Conservation (phyloP, 2,329 filamentous ascomycete genomes). For the Xylaria sp. region DNA sequence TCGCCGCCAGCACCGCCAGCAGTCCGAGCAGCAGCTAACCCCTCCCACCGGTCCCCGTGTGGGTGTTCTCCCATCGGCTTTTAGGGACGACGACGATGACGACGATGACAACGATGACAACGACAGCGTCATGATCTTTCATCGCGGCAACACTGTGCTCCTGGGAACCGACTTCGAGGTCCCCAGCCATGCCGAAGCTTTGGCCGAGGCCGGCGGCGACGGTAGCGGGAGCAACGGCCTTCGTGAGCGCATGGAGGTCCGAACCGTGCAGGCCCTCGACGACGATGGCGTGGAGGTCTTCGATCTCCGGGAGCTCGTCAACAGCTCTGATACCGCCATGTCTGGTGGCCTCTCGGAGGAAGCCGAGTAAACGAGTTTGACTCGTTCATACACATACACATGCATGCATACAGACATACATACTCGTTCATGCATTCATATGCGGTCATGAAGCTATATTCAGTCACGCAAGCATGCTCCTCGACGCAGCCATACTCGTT, state of each 20-base stretch:
- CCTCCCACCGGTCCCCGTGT: too few relatives aligned
- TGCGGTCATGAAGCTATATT: too few relatives aligned
- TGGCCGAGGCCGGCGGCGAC: neutral
- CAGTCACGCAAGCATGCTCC: too few relatives aligned
- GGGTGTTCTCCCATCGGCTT: too few relatives aligned
- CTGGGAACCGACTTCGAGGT: slow-evolving; percentile 4
- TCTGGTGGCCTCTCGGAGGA: slow-evolving; percentile 1
- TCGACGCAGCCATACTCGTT: too few relatives aligned
- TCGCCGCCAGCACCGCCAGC: too few relatives aligned
- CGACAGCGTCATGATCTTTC: neutral
- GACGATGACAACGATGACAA: neutral
- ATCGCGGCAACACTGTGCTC: neutral
- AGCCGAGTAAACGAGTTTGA: neutral
- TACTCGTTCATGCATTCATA: too few relatives aligned
- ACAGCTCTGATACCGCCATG: neutral
- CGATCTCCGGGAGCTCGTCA: neutral
- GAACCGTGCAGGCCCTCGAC: neutral
- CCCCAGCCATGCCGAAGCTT: slow-evolving; percentile 2
- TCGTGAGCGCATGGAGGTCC: too few relatives aligned
- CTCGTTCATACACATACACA: too few relatives aligned
- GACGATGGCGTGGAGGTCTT: slow-evolving; percentile 1
- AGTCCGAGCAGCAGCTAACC: too few relatives aligned
- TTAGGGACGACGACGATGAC: neutral
- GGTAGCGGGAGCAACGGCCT: neutral
- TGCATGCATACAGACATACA: too few relatives aligned